These are phyloP conservation scores for Diaporthe capsici DNA, from an alignment of 2,329 filamentous ascomycete species.

Conservation along the genomic window DNA sequence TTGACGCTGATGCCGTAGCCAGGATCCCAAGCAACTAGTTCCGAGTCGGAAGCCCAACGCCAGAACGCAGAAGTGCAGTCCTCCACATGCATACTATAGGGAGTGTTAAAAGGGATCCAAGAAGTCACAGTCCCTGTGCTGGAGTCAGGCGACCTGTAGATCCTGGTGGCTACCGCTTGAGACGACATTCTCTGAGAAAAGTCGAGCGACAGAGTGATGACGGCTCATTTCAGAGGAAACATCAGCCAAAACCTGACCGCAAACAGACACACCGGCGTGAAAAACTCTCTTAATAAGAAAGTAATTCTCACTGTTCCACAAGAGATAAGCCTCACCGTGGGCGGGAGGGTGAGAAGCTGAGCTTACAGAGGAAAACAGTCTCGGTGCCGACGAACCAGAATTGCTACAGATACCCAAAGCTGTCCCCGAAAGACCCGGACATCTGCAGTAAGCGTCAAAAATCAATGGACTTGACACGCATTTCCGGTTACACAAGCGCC, in stretches of 20 bases:
- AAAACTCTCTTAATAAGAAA: neutral
- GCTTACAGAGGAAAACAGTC: neutral
- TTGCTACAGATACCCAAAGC: neutral
- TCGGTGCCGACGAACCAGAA: neutral
- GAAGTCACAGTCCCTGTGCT: conserved; percentile 14
- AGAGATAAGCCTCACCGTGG: neutral
- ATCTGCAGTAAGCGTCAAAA: neutral
- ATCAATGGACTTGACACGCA: neutral
- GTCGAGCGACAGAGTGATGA: neutral
- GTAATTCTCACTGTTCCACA: conserved; percentile 5
- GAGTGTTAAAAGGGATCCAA: neutral
- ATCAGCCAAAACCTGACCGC: neutral
- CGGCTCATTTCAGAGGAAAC: neutral
- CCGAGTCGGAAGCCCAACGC: neutral
- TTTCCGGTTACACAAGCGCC: neutral
- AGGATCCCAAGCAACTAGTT: conserved; percentile 1
- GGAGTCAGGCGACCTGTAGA: conserved; percentile 9
- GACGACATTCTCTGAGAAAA: neutral
- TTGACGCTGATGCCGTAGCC: conserved; percentile 10
- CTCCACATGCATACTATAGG: neutral
- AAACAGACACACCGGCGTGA: neutral
- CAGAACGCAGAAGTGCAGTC: conserved; percentile 7
- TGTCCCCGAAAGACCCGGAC: neutral
- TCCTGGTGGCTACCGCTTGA: neutral
- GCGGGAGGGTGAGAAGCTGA: neutral